Conservation (phyloP, 169 alveolate species). For the Ichthyophthirius multifiliis region DNA sequence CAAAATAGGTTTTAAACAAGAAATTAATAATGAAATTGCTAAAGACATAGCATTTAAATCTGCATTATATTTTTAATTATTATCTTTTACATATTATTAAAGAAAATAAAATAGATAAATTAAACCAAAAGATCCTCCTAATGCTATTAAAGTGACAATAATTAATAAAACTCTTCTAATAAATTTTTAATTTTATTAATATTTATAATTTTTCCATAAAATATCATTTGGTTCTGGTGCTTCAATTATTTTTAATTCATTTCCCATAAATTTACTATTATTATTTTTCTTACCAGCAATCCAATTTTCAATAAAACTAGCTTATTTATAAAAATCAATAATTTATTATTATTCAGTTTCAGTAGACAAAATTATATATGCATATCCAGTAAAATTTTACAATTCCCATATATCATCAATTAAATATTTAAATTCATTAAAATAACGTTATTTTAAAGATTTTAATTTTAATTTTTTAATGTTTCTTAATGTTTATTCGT, state of each 20-base stretch:
- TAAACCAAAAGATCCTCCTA: neutral
- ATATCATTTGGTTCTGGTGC: conserved; percentile 3
- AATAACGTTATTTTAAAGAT: too few relatives aligned
- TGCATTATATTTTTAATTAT: neutral
- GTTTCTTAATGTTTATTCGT: too few relatives aligned
- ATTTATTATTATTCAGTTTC: neutral
- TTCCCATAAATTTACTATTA: neutral
- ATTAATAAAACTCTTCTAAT: neutral
- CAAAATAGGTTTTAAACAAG: neutral
- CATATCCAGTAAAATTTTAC: neutral
- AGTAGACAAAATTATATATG: neutral
- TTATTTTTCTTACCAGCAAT: too few relatives aligned
- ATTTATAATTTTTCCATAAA: neutral
- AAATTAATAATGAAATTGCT: neutral
- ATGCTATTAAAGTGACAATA: neutral
- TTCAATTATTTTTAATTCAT: neutral
- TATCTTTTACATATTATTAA: neutral
- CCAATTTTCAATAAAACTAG: too few relatives aligned
- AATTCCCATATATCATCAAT: too few relatives aligned
- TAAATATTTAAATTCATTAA: too few relatives aligned
- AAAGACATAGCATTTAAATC: neutral
- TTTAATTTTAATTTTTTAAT: too few relatives aligned
- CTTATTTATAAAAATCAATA: too few relatives aligned
- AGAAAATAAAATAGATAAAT: neutral
- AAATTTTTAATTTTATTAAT: neutral